Evolutionary conservation across 2,329 filamentous ascomycete species (phyloP), one percentile per base, ranked within the genome.

Genomic region (Phialocephala subalpina): DNA sequence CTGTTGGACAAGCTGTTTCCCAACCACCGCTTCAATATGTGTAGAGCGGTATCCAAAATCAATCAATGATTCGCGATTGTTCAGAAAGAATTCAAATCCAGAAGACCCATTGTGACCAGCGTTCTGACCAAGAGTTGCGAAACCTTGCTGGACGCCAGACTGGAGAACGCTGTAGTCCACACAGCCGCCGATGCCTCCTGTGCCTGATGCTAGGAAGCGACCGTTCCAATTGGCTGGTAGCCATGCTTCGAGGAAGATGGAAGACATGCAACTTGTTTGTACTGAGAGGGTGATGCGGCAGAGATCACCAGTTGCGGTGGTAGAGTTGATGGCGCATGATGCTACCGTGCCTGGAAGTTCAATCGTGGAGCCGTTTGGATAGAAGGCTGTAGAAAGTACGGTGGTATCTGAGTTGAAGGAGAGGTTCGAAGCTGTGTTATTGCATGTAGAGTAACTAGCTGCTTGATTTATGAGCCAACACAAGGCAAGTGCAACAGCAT

Each of bases 111-210:
- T 35, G 29, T 55, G 52, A 35, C 52, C 52, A 55, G 25, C 20
- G 29, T 55, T 55, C 29, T 29, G 25, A 22, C 52, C 52, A 7
- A 55, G 16, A 4, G 52, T 35, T 8, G 52, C 52, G 25, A 55
- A 55, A 20, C 52, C 52, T 35, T 55, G 52, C 45, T 49, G 25
- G 12, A 52, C 47, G 3, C 47, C 47, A 27, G 47, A 52, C 22
- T 52, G 47, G 25, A 52, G 20, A 16, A 52, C 25, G 8, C 5
- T 22, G 20, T 49, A 53, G 25, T 53, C 49, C 8, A 53, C 22
- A 53, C 29, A 57, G 6, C 55, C 55, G 11, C 55, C 55, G 14
- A 57, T 12, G 12, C 33, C 33, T 27, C 55, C 29, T 12, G 18
- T 57, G 8, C 29, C 55, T 16, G 29, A 36, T 12, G 18, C 35